phyloP scores from a whole-genome alignment of 441 rosid species.

The Jatropha podagrica region DNA sequence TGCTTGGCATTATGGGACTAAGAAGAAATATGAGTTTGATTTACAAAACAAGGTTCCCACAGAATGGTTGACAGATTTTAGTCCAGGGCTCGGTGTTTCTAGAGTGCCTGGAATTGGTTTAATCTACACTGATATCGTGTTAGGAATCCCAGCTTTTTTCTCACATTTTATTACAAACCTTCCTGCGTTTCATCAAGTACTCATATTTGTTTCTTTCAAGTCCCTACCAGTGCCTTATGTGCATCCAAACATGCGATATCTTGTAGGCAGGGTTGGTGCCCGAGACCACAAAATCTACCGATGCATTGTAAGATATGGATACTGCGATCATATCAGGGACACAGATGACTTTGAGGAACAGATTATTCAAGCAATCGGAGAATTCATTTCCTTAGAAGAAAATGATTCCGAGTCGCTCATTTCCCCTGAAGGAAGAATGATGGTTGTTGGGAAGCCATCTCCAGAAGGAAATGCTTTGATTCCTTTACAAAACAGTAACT shows the following conservation, averaged over 20 bases:
- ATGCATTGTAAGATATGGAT: conserved; percentile 65
- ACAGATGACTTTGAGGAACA: conserved; percentile 58
- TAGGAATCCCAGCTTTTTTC: conserved; percentile 69
- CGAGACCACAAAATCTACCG: conserved; percentile 45
- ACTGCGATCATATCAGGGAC: conserved; percentile 48
- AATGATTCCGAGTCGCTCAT: conserved; percentile 30
- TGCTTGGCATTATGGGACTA: conserved; percentile 64
- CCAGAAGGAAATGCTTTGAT: conserved; percentile 35
- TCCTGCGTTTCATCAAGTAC: conserved; percentile 67
- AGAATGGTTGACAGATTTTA: conserved; percentile 56
- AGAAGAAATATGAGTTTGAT: conserved; percentile 64
- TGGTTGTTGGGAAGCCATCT: conserved; percentile 35
- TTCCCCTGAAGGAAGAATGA: conserved; percentile 43
- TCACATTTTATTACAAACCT: conserved; percentile 65
- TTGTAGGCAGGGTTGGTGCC: conserved; percentile 55
- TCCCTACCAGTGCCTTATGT: conserved; percentile 54
- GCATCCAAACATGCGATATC: conserved; percentile 38
- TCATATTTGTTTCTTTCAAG: conserved; percentile 69
- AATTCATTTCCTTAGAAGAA: conserved; percentile 57
- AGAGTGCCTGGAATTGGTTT: conserved; percentile 66
- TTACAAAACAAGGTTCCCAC: conserved; percentile 58
- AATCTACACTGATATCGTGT: conserved; percentile 49
- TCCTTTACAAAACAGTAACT: conserved; percentile 22
- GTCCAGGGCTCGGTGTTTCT: conserved; percentile 57
- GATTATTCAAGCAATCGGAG: conserved; percentile 50